These are phyloP conservation scores for Ceratobasidium sp. DNA, from an alignment of 1,284 basidiomycete genomes.

Conservation along the genomic window DNA sequence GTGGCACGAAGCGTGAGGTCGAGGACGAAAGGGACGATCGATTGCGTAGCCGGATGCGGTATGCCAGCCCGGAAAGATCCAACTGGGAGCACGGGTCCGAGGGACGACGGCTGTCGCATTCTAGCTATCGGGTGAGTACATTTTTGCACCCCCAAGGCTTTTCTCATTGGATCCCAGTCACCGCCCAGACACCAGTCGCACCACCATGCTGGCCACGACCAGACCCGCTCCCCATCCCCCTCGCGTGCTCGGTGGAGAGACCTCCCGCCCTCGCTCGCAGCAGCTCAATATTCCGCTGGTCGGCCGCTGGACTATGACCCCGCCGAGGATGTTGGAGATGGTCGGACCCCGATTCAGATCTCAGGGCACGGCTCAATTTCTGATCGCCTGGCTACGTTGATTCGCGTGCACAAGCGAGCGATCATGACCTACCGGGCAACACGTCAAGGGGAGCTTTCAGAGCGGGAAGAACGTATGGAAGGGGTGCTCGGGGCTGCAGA, in stretches of 20 bases:
- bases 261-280: constrained; percentile 36
- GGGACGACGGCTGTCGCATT: constrained; percentile 24
- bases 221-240: constrained; percentile 14
- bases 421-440: constrained; percentile 29
- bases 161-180: constrained; percentile 20
- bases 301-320: constrained; percentile 8
- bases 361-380: constrained; percentile 29
- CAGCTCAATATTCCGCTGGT: neutral
- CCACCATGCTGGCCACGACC: neutral
- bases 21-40: constrained; percentile 40
- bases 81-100: constrained; percentile 35
- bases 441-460: constrained; percentile 12
- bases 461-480: constrained; percentile 34
- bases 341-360: constrained; percentile 31
- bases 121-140: constrained; percentile 23
- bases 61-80: constrained; percentile 31
- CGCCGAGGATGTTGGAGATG: constrained; percentile 23
- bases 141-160: neutral
- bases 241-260: constrained; percentile 6
- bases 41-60: constrained; percentile 36
- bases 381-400: constrained; percentile 38
- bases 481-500: constrained; percentile 28
- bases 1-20: constrained; percentile 42
- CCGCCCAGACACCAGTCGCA: neutral
- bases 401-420: constrained; percentile 36